A percentile compares a stretch with the other conserved stretches of the same genome.
Evolutionary conservation across 2,329 filamentous ascomycete species (phyloP).

Genomic region (Karstenula rhodostoma): DNA sequence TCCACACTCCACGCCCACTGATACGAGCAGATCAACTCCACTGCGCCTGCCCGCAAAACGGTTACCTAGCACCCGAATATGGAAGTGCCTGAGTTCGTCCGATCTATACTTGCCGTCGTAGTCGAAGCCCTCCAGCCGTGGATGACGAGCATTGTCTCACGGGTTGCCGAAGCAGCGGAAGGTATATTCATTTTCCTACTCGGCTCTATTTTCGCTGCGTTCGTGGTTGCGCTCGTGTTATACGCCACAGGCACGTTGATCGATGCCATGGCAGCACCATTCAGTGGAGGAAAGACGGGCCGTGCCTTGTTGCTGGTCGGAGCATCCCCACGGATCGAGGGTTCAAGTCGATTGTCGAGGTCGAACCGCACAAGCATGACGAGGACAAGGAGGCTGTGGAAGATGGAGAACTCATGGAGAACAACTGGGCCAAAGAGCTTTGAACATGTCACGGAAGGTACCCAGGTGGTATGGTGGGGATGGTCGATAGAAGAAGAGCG

Average conservation of each 20-base stretch:
- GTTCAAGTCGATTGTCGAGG: background rate
- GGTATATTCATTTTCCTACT: background rate
- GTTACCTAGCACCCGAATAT: background rate
- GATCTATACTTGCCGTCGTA: background rate
- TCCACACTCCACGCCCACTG: background rate
- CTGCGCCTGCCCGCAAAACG: background rate
- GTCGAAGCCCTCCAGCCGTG: background rate
- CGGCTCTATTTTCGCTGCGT: background rate
- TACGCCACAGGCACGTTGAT: background rate
- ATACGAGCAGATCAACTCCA: background rate
- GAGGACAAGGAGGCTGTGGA: background rate
- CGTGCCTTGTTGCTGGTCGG: background rate
- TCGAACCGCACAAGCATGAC: background rate
- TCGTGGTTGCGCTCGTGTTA: background rate
- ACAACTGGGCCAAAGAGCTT: background rate
- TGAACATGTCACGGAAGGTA: background rate
- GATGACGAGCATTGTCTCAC: background rate
- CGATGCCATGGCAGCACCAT: background rate
- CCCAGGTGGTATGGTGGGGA: too few species aligned
- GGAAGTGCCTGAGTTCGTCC: slow-evolving; percentile 16
- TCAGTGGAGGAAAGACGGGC: background rate
- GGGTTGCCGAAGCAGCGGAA: background rate
- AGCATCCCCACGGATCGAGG: background rate
- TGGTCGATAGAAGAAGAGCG: too few species aligned
- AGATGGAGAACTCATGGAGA: background rate